phyloP scores from a whole-genome alignment of 176 grass and related monocot genomes.

The Eleusine coracana region DNA sequence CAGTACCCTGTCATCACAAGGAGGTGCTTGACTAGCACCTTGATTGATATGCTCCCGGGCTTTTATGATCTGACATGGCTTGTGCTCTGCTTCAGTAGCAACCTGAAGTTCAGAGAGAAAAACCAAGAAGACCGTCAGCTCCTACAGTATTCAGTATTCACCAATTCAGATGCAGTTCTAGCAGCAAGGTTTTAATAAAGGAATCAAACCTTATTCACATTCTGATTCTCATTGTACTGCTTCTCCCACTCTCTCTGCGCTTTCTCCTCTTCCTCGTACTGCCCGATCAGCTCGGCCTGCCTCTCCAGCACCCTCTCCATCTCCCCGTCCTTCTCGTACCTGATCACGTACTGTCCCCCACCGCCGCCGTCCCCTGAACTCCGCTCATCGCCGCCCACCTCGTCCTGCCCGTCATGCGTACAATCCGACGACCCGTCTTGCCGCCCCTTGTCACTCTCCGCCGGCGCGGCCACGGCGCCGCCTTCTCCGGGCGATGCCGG shows the following conservation, averaged over 20 bases:
- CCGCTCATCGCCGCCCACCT: slow-evolving; percentile 43
- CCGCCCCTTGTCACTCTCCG: slow-evolving; percentile 17
- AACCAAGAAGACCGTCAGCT: neutral
- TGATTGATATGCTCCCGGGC: slow-evolving; percentile 34
- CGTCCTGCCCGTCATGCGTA: slow-evolving; percentile 23
- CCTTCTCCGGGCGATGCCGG: slow-evolving; percentile 31
- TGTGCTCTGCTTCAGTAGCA: slow-evolving; percentile 10
- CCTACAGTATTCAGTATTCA: neutral
- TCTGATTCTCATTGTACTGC: slow-evolving; percentile 56
- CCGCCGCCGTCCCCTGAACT: slow-evolving; percentile 30
- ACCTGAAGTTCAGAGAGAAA: slow-evolving; percentile 34
- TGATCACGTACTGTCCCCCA: slow-evolving; percentile 44
- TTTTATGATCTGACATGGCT: slow-evolving; percentile 28
- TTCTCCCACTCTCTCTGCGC: slow-evolving; percentile 91
- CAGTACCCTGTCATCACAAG: neutral
- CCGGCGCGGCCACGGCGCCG: neutral
- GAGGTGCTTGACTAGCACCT: slow-evolving; percentile 17
- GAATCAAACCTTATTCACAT: slow-evolving; percentile 27
- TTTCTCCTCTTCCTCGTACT: slow-evolving; percentile 73
- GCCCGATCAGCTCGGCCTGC: slow-evolving; percentile 84
- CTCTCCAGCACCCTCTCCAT: slow-evolving; percentile 88
- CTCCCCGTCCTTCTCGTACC: slow-evolving; percentile 49
- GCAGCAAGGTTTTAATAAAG: neutral
- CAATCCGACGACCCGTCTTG: slow-evolving; percentile 18
- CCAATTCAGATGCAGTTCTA: neutral